These are phyloP conservation scores for Linnemannia zychae DNA, from an alignment of 192 early-diverging fungal genomes.

Conservation along the genomic window DNA sequence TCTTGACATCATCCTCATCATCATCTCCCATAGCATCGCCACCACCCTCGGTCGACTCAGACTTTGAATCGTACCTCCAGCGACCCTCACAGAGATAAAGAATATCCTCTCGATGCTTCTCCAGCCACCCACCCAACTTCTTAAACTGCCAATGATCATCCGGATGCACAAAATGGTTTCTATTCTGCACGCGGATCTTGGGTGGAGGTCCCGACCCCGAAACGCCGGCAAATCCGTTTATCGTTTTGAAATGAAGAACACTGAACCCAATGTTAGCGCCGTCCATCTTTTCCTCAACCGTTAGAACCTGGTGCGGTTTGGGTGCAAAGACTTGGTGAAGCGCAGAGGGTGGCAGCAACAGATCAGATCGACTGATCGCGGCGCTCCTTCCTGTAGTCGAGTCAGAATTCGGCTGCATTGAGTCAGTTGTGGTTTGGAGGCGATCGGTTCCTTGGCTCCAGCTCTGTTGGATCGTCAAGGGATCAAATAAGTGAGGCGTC, in stretches of 20 bases:
- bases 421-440: background rate
- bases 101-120: conserved; percentile 45
- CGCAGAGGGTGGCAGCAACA: conserved; percentile 42
- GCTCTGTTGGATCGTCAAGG: conserved; percentile 38
- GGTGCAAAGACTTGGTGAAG: conserved; percentile 38
- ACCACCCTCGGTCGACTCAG: background rate
- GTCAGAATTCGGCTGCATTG: too few relatives aligned
- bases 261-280: conserved; percentile 57
- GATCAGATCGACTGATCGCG: conserved; percentile 46
- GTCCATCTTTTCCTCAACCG: conserved; percentile 54
- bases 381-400: conserved; percentile 11
- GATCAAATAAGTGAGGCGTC: conserved; percentile 52
- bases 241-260: conserved; percentile 48
- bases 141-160: conserved; percentile 58
- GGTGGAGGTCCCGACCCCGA: conserved; percentile 26
- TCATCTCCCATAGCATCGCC: background rate
- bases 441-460: conserved; percentile 16
- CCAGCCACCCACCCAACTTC: conserved; percentile 45
- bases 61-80: conserved; percentile 24
- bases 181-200: conserved; percentile 50
- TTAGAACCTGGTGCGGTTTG: conserved; percentile 44
- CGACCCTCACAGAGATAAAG: conserved; percentile 43
- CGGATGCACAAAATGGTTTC: conserved; percentile 57
- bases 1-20: background rate
- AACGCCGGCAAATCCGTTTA: conserved; percentile 35